Evolutionary conservation across 352 stramenopile species (phyloP).

Genomic region (Thalassiosira pacifica): DNA sequence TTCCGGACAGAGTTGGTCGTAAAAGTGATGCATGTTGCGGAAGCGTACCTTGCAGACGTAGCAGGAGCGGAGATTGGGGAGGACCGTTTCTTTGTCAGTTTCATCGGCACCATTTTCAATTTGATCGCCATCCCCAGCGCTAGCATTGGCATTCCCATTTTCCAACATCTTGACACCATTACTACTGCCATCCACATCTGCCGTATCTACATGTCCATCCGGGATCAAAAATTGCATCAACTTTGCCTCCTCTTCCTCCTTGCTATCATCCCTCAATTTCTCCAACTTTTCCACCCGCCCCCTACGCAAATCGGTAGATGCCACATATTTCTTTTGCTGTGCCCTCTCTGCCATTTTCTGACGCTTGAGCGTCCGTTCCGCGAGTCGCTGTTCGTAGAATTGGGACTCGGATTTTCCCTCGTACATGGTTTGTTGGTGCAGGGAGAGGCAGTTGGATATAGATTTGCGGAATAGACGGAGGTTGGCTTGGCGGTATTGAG

Average conservation of each 20-base stretch:
- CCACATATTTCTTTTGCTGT: conserved; percentile 93
- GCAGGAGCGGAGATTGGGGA: conserved; percentile 93
- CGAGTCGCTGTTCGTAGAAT: conserved; percentile 66
- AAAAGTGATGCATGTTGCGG: conserved; percentile 91
- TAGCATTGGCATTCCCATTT: conserved; percentile 44
- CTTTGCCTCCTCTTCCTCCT: conserved; percentile 85
- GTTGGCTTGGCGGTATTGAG: conserved; percentile 67
- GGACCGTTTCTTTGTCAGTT: conserved; percentile 48
- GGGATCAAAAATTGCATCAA: conserved; percentile 90
- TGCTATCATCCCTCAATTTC: conserved; percentile 90
- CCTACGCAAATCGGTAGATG: conserved; percentile 90
- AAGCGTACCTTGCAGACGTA: conserved; percentile 96
- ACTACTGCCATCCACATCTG: conserved; percentile 14
- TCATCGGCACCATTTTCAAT: conserved; percentile 39
- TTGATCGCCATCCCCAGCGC: conserved; percentile 11
- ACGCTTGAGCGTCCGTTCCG: conserved; percentile 76
- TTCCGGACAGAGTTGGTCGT: conserved; percentile 93
- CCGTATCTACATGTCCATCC: conserved; percentile 88
- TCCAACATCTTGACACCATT: conserved; percentile 57
- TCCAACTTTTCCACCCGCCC: conserved; percentile 93
- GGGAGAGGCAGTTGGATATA: conserved; percentile 68
- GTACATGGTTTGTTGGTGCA: conserved; percentile 81
- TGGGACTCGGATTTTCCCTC: conserved; percentile 73
- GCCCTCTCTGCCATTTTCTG: conserved; percentile 78
- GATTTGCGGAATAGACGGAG: conserved; percentile 82